Percentiles rank a stretch among this genome's conserved stretches.
These are phyloP conservation scores for Cocos nucifera DNA, from an alignment of 176 grass and related monocot genomes.

Conservation along the genomic window DNA sequence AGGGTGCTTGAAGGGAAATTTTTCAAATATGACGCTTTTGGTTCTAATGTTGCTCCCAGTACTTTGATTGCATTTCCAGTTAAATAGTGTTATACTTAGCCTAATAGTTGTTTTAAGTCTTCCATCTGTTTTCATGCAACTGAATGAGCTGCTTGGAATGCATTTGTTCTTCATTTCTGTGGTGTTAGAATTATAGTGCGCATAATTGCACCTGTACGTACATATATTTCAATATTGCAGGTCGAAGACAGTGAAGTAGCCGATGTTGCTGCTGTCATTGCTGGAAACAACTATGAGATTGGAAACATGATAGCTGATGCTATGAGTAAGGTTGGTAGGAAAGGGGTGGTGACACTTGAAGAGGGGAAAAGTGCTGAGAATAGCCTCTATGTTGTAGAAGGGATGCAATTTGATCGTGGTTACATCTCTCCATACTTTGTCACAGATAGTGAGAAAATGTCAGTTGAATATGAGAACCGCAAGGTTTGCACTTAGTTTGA, in stretches of 20 bases:
- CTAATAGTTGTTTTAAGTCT: not conserved
- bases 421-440: slow-evolving; percentile 97
- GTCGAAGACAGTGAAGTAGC: slow-evolving; percentile 93
- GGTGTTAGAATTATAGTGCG: too few species aligned
- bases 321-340: slow-evolving; percentile 91
- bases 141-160: not conserved
- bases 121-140: too few species aligned
- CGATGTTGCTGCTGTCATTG: slow-evolving; percentile 90
- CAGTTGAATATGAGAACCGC: slow-evolving; percentile 88
- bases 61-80: not conserved
- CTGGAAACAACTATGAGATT: slow-evolving; percentile 89
- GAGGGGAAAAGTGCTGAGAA: slow-evolving; percentile 90
- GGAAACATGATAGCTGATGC: slow-evolving; percentile 97
- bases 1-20: not conserved
- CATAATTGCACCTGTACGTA: too few species aligned
- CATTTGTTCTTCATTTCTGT: not conserved
- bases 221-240: slow-evolving; percentile 18
- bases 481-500: slow-evolving; percentile 34
- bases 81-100: too few species aligned
- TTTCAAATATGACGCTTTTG: too few species aligned
- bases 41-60: too few species aligned
- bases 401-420: slow-evolving; percentile 97
- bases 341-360: slow-evolving; percentile 92
- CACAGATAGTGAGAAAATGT: slow-evolving; percentile 96
- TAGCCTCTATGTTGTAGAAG: slow-evolving; percentile 85